phyloP scores from a whole-genome alignment of 805 yeast species.

The Candida gorgasii region DNA sequence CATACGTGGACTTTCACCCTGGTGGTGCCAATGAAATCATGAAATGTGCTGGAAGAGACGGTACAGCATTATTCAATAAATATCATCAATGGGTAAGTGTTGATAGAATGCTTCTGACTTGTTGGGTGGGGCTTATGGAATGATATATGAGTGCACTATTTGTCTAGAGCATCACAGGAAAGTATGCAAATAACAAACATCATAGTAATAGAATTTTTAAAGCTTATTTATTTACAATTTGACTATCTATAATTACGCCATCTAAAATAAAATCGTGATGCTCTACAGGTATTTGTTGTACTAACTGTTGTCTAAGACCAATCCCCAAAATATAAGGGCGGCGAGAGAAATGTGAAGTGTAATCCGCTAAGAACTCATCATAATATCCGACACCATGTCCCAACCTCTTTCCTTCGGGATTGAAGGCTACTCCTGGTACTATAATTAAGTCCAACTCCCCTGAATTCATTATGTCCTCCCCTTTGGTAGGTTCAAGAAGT shows the following conservation, averaged over 20 bases:
- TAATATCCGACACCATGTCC: constrained; percentile 96
- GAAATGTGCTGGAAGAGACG: constrained; percentile 82
- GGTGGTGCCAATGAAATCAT: constrained; percentile 83
- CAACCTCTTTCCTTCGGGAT: constrained; percentile 51
- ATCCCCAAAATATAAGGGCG: constrained; percentile 58
- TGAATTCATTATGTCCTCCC: constrained; percentile 27
- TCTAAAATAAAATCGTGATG: constrained; percentile 65
- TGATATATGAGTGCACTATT: background rate
- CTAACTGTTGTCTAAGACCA: constrained; percentile 65
- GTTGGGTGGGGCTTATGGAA: constrained; percentile 60
- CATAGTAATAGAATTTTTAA: too few relatives aligned
- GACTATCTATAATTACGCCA: constrained; percentile 44
- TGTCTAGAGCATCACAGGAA: constrained; percentile 11
- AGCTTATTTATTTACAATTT: constrained; percentile 3
- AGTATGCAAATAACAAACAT: too few relatives aligned
- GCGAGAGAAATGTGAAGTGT: constrained; percentile 19
- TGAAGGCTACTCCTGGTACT: constrained; percentile 86
- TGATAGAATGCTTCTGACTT: constrained; percentile 76
- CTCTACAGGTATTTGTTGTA: constrained; percentile 55
- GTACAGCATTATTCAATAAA: constrained; percentile 71
- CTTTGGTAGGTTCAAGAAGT: constrained; percentile 62
- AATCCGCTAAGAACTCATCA: constrained; percentile 54
- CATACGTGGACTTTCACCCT: constrained; percentile 84
- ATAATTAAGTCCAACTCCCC: constrained; percentile 64
- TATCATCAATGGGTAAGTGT: constrained; percentile 77